Base-by-base conservation (phyloP, 2,329 filamentous ascomycete species). In the Cytospora leucostoma region DNA sequence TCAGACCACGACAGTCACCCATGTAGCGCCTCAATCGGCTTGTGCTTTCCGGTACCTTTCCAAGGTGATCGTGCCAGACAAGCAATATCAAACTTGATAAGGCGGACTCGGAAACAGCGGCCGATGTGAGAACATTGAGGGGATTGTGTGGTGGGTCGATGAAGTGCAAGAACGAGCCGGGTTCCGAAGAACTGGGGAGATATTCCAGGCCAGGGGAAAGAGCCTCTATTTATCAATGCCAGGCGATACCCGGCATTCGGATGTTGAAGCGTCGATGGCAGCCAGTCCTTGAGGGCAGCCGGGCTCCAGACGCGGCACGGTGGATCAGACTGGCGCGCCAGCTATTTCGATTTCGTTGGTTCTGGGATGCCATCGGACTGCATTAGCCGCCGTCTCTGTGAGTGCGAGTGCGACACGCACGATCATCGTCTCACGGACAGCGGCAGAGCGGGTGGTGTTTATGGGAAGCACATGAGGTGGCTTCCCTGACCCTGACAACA, bases 1-100 rank as follows among this genome's bases (percentile, higher is more conserved):
- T 63, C 53, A 21, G 61, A 61, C 56, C 47, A 55, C 52, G 35
- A 47, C 19, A 40, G 40, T 19, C 19, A 44, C 58, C 58, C 59
- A n/a, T 52, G 50, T 53, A 37, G 17, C 7, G 13, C 7, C 8
- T 10, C 8, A n/a, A 44, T 17, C 8, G n/a, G 8, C 35, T 37
- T 37, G 44, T 8, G 7, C 8, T 47, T 7, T 47, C 44, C 3
- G 19, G 8, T 47, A 19, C 1, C 8, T 47, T 47, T 47, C 17
- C 17, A 19, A 17, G n/a, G 15, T 44, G 37, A 4, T 17, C 37
- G 38, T 44, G 6, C 13, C 7, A 15, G 15, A 40, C 13, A 40
- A 40, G 38, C 15, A 17, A 6, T 27, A 27, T 27, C 27, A 27
- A 27, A 2, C 27, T 40, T 40, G 38, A 17, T 6, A 40, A n/a